These are phyloP conservation scores for Tremellales sp. DNA, from an alignment of 1,284 basidiomycete species.

Conservation along the genomic window DNA sequence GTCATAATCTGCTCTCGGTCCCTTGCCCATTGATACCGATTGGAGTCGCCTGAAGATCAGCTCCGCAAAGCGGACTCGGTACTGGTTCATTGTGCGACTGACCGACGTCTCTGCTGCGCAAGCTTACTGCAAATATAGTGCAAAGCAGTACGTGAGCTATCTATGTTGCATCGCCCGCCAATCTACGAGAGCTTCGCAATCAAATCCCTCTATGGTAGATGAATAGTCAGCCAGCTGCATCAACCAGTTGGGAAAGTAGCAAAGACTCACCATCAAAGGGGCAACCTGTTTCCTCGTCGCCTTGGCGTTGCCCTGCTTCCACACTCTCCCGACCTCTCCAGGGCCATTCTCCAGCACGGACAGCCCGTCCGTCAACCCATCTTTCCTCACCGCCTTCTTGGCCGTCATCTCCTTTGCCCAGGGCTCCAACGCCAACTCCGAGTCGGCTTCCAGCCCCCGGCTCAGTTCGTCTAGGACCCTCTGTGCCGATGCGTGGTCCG, in stretches of 20 bases:
- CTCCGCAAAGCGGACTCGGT: too few species aligned
- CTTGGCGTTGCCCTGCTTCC: conserved; percentile 69
- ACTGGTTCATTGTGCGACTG: too few species aligned
- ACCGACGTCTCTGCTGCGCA: too few species aligned
- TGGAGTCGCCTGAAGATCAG: too few species aligned
- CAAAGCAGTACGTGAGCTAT: too few species aligned
- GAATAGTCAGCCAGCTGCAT: not conserved
- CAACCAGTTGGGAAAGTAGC: conserved; percentile 21
- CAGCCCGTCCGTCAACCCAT: conserved; percentile 28
- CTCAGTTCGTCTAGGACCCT: conserved; percentile 32
- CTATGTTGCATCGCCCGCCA: too few species aligned
- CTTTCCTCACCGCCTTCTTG: conserved; percentile 15
- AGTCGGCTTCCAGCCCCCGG: conserved; percentile 58
- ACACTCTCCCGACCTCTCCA: conserved; percentile 53
- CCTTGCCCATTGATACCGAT: too few species aligned
- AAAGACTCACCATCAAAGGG: conserved; percentile 58
- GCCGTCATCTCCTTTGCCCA: conserved; percentile 47
- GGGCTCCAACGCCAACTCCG: conserved; percentile 52
- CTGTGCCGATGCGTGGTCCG: conserved; percentile 14
- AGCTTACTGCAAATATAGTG: too few species aligned
- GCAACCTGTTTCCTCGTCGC: conserved; percentile 77
- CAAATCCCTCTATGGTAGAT: conserved; percentile 14
- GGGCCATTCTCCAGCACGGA: conserved; percentile 19
- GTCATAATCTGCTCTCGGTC: too few species aligned
- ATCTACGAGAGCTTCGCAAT: conserved; percentile 15